Evolutionary conservation across 352 stramenopile species (phyloP), one percentile per base, ranked within the genome.

Genomic region (Phytophthora quininea): DNA sequence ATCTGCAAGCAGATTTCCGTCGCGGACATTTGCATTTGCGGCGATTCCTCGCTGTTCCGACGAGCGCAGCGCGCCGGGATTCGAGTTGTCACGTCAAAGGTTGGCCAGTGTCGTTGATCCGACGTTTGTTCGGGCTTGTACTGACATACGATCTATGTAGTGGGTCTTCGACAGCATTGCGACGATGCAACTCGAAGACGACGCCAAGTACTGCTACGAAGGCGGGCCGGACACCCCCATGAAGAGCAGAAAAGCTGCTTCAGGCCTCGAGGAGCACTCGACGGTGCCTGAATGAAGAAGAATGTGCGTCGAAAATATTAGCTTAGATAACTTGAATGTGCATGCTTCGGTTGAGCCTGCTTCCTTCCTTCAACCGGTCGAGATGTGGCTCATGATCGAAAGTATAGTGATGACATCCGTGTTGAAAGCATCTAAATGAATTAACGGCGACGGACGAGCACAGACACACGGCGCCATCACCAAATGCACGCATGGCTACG

Each of bases 161-260:
- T 93, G 85, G 85, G 72, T 91, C 6, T 93, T 91, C 58, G 85
- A 93, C 63, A 90, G 85, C 68, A 93, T 93, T 56, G 79, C 79
- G 1, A 65, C 68, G 0, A 83, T 93, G 80, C 80, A 83, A 45
- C 63, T 93, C 3, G 68, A 77, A 56, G 81, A 90, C 32, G 73
- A 88, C 24, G 48, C 58, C 0, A 73, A 74, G 11, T 82, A 84
- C 52, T 66, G 58, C 14, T 63, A 62, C 33, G 40, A 59, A 15
- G 60, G 60, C 2, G 19, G 52, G 0, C 50, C 62, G 8, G 62
- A 58, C n/a, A 60, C 58, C 9, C 54, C 53, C 4, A 51, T 60
- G 1, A 64, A 0, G 38, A 15, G 14, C 71, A 77, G 24, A 24
- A 37, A 47, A 48, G 57, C 52, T 0, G 19, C 46, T 45, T 73